phyloP scores from a whole-genome alignment of 163 green algal genomes.

The Scenedesmus sp. region DNA sequence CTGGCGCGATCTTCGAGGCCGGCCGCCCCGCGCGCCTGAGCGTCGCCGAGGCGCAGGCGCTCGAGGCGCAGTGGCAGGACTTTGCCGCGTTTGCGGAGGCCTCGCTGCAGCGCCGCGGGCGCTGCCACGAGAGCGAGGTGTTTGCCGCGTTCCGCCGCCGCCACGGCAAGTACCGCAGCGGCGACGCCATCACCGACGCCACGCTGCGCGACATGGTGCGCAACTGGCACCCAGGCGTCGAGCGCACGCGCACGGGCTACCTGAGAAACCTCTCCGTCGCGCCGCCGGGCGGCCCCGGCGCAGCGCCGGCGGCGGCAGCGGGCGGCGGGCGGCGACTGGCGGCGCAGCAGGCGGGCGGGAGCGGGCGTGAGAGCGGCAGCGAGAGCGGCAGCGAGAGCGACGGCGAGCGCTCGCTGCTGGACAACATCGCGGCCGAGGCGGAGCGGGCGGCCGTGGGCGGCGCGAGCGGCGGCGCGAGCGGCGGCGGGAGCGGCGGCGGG shows the following conservation, averaged over 20 bases:
- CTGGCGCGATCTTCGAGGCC: constrained; percentile 80
- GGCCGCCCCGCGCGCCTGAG: constrained; percentile 68
- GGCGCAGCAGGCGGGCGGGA: not conserved
- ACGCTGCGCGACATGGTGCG: constrained; percentile 73
- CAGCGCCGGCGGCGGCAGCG: not conserved
- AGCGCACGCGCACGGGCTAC: constrained; percentile 70
- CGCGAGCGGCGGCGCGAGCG: too few relatives aligned
- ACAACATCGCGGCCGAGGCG: too few relatives aligned
- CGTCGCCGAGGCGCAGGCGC: constrained; percentile 57
- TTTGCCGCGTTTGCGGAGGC: constrained; percentile 75
- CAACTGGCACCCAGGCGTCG: constrained; percentile 72
- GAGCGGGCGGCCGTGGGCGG: too few relatives aligned
- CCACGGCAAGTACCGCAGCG: constrained; percentile 53
- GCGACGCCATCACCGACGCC: constrained; percentile 57
- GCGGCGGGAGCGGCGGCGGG: too few relatives aligned
- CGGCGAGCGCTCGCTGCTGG: too few relatives aligned
- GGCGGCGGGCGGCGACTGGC: not conserved
- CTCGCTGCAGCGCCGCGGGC: constrained; percentile 62
- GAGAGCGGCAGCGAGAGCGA: too few relatives aligned
- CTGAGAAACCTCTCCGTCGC: constrained; percentile 61
- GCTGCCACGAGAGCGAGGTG: constrained; percentile 82
- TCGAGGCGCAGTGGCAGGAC: constrained; percentile 79
- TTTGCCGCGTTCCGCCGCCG: constrained; percentile 55
- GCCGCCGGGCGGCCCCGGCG: not conserved
- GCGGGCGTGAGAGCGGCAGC: too few relatives aligned